phyloP scores from a whole-genome alignment of 164 flowering plant species.

The Sextonia rubra region DNA sequence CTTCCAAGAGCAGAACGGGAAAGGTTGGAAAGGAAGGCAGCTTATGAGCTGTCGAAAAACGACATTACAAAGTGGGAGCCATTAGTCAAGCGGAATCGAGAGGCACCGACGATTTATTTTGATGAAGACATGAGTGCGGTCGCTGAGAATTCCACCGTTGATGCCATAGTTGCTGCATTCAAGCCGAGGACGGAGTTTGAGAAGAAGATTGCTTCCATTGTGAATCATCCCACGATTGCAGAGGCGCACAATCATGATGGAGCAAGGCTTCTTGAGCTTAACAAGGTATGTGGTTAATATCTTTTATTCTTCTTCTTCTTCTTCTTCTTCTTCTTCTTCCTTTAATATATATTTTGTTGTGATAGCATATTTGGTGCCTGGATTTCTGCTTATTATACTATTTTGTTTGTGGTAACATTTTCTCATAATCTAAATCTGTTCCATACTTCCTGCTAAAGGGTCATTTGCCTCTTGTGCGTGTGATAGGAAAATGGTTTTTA shows the following conservation, averaged over 20 bases:
- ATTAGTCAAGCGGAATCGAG: slow-evolving; percentile 71
- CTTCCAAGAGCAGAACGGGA: slow-evolving; percentile 59
- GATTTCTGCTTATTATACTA: too few relatives aligned
- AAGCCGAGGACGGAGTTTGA: slow-evolving; percentile 84
- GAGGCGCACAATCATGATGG: slow-evolving; percentile 84
- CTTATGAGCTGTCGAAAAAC: slow-evolving; percentile 57
- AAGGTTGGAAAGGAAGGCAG: slow-evolving; percentile 56
- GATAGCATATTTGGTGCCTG: too few relatives aligned
- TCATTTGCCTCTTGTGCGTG: too few relatives aligned
- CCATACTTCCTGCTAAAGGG: too few relatives aligned
- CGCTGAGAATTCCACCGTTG: slow-evolving; percentile 71
- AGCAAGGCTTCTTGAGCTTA: slow-evolving; percentile 77
- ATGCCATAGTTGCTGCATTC: slow-evolving; percentile 78
- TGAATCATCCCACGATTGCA: slow-evolving; percentile 46
- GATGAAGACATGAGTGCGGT: slow-evolving; percentile 34
- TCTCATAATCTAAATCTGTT: too few relatives aligned
- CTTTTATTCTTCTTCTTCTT: too few relatives aligned
- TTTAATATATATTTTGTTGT: too few relatives aligned
- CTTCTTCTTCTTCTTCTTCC: too few relatives aligned
- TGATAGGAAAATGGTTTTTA: too few relatives aligned
- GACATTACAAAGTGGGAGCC: slow-evolving; percentile 74
- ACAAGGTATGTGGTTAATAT: slow-evolving; percentile 60
- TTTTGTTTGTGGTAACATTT: too few relatives aligned
- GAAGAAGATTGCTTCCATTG: slow-evolving; percentile 64
- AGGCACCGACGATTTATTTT: slow-evolving; percentile 70